A percentile compares a stretch with the other conserved stretches of the same genome.
Conservation (phyloP, 2,329 filamentous ascomycete species). For the Beauveria varroae region DNA sequence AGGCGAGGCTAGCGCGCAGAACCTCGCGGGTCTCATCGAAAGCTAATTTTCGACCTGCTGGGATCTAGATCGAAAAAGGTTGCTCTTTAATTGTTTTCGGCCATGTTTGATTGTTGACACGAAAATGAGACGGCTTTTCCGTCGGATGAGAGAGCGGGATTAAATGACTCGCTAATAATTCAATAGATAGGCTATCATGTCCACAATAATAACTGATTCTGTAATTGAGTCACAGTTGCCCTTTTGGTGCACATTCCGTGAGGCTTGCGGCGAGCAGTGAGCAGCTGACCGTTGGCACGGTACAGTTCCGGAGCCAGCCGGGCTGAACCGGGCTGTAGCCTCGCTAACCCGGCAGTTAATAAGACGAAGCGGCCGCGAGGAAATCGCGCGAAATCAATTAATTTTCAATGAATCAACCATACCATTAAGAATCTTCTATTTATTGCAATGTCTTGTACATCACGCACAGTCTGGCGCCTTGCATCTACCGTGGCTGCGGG, state of each 20-base stretch:
- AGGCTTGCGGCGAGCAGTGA: background rate
- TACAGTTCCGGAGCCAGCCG: background rate
- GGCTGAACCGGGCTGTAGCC: background rate
- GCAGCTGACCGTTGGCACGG: background rate
- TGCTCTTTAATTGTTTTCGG: too few relatives aligned
- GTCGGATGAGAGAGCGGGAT: background rate
- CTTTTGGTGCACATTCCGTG: background rate
- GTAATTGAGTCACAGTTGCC: constrained; percentile 7
- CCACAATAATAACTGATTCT: background rate
- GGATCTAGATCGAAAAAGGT: background rate
- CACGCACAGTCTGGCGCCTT: background rate
- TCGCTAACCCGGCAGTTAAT: background rate
- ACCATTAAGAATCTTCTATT: background rate
- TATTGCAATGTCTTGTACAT: background rate
- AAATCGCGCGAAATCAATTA: too few relatives aligned
- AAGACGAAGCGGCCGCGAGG: background rate
- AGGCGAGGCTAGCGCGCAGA: constrained; percentile 13
- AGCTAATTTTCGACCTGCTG: background rate
- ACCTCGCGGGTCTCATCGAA: constrained; percentile 13
- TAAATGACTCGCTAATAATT: background rate
- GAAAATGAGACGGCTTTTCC: background rate
- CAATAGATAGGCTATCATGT: background rate
- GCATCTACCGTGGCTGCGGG: background rate
- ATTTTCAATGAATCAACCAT: background rate
- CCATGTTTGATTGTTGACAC: too few relatives aligned